phyloP scores from a whole-genome alignment of 495 filamentous ascomycete genomes.

The Pseudevernia furfuracea region DNA sequence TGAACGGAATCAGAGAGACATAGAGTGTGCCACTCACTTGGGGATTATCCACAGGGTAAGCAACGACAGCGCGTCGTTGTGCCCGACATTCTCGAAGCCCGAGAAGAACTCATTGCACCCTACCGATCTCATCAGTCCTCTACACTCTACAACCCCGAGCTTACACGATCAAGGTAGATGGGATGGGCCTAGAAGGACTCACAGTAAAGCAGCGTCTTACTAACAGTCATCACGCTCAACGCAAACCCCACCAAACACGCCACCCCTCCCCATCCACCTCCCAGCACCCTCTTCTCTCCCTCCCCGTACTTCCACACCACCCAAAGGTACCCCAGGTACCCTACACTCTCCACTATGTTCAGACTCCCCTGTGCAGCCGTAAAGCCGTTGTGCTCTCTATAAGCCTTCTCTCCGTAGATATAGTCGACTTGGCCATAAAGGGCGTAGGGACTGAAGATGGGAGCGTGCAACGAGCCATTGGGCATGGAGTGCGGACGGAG shows the following conservation, averaged over 20 bases:
- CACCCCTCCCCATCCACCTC: conserved; percentile 31
- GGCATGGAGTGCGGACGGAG: conserved; percentile 79
- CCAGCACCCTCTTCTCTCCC: conserved; percentile 30
- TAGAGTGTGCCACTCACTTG: conserved; percentile 50
- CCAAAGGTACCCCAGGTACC: conserved; percentile 64
- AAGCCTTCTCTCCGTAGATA: conserved; percentile 77
- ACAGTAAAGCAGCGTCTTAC: conserved; percentile 87
- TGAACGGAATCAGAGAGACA: neutral
- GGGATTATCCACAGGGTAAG: conserved; percentile 68
- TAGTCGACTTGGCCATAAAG: conserved; percentile 77
- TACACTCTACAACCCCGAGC: neutral
- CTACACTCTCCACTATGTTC: conserved; percentile 65
- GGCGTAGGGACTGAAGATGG: conserved; percentile 71
- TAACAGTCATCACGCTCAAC: conserved; percentile 70
- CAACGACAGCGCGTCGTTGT: conserved; percentile 54
- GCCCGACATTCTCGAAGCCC: conserved; percentile 70
- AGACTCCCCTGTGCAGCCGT: conserved; percentile 66
- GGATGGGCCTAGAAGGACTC: conserved; percentile 31
- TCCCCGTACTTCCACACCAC: conserved; percentile 47
- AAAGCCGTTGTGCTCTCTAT: conserved; percentile 64
- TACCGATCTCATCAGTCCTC: conserved; percentile 25
- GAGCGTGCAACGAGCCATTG: conserved; percentile 64
- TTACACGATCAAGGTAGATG: no score
- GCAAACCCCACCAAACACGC: conserved; percentile 63
- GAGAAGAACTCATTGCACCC: conserved; percentile 73